phyloP scores from a whole-genome alignment of 805 yeast genomes.

The Nakazawaea populi region DNA sequence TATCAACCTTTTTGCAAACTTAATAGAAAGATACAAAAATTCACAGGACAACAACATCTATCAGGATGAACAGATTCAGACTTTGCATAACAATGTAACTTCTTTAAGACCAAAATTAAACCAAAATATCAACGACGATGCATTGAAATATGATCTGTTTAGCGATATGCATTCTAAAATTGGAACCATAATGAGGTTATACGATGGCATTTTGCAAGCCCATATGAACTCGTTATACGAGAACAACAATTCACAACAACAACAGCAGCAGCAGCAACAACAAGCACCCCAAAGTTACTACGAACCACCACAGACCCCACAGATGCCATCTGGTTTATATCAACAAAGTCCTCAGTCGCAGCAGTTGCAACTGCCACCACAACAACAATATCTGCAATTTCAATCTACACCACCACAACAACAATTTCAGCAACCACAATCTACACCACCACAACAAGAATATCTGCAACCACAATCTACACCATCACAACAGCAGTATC shows the following conservation, averaged over 20 bases:
- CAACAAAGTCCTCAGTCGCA: conserved; percentile 1
- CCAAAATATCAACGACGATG: conserved; percentile 48
- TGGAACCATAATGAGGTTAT: conserved; percentile 67
- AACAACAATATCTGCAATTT: conserved; percentile 6
- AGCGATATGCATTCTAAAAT: conserved; percentile 75
- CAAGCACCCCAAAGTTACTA: background rate
- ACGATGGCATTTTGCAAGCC: conserved; percentile 67
- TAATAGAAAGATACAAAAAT: conserved; percentile 46
- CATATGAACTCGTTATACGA: conserved; percentile 35
- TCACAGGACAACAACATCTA: conserved; percentile 20
- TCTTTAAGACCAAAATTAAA: conserved; percentile 66
- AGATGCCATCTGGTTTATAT: background rate
- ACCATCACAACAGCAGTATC: conserved; percentile 3
- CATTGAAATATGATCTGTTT: conserved; percentile 56
- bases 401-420: background rate
- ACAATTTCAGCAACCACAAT: conserved; percentile 4
- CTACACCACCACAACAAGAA: conserved; percentile 1
- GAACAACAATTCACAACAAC: conserved; percentile 12
- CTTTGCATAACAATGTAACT: conserved; percentile 53
- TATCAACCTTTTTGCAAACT: conserved; percentile 61
- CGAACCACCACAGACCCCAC: background rate
- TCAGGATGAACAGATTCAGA: conserved; percentile 46
- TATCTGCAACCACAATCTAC: background rate
- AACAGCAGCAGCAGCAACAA: conserved; percentile 8
- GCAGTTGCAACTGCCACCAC: conserved; percentile 7